These are phyloP conservation scores for Penicillium tannophilum DNA, from an alignment of 495 filamentous ascomycete species.

Conservation along the genomic window DNA sequence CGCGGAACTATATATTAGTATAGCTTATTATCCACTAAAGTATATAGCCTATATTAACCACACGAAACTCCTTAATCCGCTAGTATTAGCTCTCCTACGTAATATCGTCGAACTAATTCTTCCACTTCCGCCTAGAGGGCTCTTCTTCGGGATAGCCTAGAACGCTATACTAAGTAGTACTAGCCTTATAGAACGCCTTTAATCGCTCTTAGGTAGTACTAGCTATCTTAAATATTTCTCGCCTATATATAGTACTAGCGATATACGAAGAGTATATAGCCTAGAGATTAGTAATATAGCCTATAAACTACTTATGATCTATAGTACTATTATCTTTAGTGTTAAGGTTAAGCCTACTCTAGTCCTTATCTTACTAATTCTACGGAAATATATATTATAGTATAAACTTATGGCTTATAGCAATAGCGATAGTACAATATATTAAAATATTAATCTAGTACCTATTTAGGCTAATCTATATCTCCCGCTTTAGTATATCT, in stretches of 20 bases:
- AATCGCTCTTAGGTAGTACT: not conserved
- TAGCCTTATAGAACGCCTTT: not conserved
- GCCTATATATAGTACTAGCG: not conserved
- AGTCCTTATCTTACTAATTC: not conserved
- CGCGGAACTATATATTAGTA: not conserved
- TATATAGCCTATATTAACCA: not conserved
- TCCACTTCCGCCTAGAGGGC: too few relatives aligned
- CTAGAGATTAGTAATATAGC: not conserved
- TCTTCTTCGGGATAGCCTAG: too few relatives aligned
- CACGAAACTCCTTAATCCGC: too few relatives aligned
- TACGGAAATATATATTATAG: not conserved
- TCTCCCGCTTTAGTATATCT: too few relatives aligned
- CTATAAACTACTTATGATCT: not conserved
- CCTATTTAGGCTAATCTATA: too few relatives aligned
- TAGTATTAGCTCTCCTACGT: not conserved
- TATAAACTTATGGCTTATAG: not conserved
- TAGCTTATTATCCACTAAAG: not conserved
- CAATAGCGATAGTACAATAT: too few relatives aligned
- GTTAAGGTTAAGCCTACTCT: not conserved
- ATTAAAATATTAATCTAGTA: too few relatives aligned
- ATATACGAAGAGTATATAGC: not conserved
- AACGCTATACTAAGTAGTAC: not conserved
- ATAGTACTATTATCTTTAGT: not conserved
- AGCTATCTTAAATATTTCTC: not conserved
- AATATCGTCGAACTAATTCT: not conserved